Base-by-base conservation (phyloP, 345 rosid species). In the Eucalyptus paniculata region DNA sequence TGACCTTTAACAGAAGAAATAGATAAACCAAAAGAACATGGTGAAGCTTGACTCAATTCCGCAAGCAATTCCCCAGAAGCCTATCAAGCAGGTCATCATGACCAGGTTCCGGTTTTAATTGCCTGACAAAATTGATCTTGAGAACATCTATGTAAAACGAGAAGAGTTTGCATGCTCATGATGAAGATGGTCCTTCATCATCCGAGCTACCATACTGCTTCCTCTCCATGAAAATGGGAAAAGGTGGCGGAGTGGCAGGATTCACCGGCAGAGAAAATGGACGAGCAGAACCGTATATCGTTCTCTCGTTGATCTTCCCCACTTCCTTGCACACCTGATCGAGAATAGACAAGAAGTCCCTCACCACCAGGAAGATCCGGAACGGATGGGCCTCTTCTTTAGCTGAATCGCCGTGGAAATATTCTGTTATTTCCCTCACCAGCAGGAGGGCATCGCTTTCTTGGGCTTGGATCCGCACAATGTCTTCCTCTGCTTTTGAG, bases 311-410 rank as follows among this genome's bases (percentile, higher is more conserved):
- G 88, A 96, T 93, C 93, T 93, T 96, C 28, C 98, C 98, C 88
- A 96, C 99, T 91, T 98, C 99, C 92, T 93, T 98, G 92, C 99
- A 98, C 18, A 95, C 99, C 87, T 92, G 96, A 91, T 98, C 99
- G 30, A 98, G 99, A 90, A 93, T 91, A 45, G 95, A 91, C 87
- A 98, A 96, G 89, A 98, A 97, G 94, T 96, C 99, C 92, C 96
- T 95, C 34, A 97, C 99, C 80, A 97, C 97, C 83, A 92, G 89
- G 88, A 98, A 97, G 16, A 96, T 96, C 54, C 99, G 93, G 90
- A 93, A 95, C 3, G 95, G 97, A 88, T 94, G 99, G 86, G 97
- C 95, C 93, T 96, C 98, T 91, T 96, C 99, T 92, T 93, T 94
- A 0, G 92, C 92, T 3, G 97, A 96, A 85, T 98, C 94, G 44